Evolutionary conservation across 352 stramenopile species (phyloP).

Genomic region (Phytophthora palmivora): DNA sequence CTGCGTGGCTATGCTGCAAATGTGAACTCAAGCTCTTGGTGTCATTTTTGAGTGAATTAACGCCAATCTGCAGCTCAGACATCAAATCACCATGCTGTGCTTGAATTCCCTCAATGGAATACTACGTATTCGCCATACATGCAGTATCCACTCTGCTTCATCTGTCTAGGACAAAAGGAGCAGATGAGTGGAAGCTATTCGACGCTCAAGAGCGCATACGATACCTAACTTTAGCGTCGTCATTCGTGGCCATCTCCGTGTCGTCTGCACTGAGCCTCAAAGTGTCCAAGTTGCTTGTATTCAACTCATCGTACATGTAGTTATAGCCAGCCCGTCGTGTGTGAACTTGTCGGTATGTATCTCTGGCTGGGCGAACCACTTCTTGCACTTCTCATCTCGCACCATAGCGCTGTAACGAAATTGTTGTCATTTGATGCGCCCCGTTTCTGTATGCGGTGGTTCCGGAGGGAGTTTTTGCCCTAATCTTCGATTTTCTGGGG

Average conservation of each 20-base stretch:
- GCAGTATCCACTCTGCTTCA: not conserved
- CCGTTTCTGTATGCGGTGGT: constrained; percentile 7
- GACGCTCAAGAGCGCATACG: not conserved
- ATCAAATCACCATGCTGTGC: not conserved
- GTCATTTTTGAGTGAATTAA: constrained; percentile 28
- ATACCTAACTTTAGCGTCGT: constrained; percentile 11
- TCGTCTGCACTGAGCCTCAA: not conserved
- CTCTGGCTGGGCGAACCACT: not conserved
- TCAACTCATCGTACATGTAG: not conserved
- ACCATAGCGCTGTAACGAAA: constrained; percentile 12
- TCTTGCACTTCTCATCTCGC: constrained; percentile 8
- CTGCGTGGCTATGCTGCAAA: constrained; percentile 12
- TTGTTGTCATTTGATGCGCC: constrained; percentile 8
- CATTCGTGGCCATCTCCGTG: constrained; percentile 3
- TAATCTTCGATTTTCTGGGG: constrained; percentile 6
- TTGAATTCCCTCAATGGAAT: not conserved
- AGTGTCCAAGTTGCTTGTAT: not conserved
- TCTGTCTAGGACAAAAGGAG: not conserved
- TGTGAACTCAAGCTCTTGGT: constrained; percentile 24
- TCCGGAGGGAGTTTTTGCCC: constrained; percentile 12
- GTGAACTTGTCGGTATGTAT: too few relatives aligned
- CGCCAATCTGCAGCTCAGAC: too few relatives aligned
- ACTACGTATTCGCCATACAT: not conserved
- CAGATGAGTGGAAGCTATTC: constrained; percentile 1
- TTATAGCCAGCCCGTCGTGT: constrained; percentile 2